A percentile compares a stretch with the other conserved stretches of the same genome.
Evolutionary conservation across 495 filamentous ascomycete genomes (phyloP).

Genomic region (Friedmanniomyces simplex): DNA sequence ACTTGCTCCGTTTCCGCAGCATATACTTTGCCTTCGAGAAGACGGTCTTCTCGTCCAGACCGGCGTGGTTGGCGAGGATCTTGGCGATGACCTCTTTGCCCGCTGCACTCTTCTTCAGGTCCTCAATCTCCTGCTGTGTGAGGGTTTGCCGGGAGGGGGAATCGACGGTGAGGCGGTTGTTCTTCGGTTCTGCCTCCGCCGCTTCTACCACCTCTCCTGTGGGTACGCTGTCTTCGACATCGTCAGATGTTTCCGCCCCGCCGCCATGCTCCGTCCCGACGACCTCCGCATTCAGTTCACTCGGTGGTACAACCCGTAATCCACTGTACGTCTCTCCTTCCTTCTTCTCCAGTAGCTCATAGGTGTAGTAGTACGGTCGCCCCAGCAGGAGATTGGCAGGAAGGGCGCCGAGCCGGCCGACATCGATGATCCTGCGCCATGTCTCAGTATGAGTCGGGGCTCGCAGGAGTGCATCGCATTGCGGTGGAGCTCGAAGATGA

Average conservation of each 20-base stretch:
- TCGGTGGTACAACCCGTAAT: slow-evolving; percentile 67
- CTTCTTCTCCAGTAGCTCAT: slow-evolving; percentile 65
- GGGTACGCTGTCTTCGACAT: slow-evolving; percentile 36
- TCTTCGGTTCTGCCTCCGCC: slow-evolving; percentile 54
- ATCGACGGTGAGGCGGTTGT: slow-evolving; percentile 69
- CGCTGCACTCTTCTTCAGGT: slow-evolving; percentile 62
- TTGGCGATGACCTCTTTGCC: slow-evolving; percentile 84
- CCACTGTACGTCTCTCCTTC: slow-evolving; percentile 45
- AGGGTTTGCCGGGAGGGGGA: slow-evolving; percentile 71
- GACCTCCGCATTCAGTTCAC: slow-evolving; percentile 74
- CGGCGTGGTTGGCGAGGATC: slow-evolving; percentile 71
- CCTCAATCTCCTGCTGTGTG: slow-evolving; percentile 80
- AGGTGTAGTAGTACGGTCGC: slow-evolving; percentile 82
- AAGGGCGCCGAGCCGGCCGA: slow-evolving; percentile 86
- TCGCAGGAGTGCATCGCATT: slow-evolving; percentile 18
- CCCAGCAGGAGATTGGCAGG: slow-evolving; percentile 75
- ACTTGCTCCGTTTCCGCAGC: slow-evolving; percentile 86
- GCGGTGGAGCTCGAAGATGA: neutral
- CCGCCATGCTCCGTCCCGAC: slow-evolving; percentile 39
- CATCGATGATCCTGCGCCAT: slow-evolving; percentile 56
- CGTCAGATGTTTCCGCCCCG: slow-evolving; percentile 23
- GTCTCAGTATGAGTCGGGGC: slow-evolving; percentile 6
- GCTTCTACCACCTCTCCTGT: slow-evolving; percentile 43
- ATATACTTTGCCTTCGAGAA: slow-evolving; percentile 94
- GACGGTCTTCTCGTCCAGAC: slow-evolving; percentile 83